Evolutionary conservation across 495 filamentous ascomycete species (phyloP).

Genomic region (Xylaria acuta): DNA sequence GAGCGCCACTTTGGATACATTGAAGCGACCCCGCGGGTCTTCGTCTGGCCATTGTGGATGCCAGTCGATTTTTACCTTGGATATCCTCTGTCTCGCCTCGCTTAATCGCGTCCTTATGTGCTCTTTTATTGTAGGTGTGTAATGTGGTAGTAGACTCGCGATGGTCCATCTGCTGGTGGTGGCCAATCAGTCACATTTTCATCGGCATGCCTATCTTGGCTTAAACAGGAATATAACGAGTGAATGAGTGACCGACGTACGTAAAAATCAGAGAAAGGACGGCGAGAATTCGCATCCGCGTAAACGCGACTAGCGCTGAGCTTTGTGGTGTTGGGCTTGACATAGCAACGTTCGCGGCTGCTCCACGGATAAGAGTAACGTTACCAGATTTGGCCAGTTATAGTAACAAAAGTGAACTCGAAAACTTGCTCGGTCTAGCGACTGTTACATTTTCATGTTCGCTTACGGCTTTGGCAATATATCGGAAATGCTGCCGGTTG

Average conservation of each 20-base stretch:
- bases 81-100: conserved; percentile 47
- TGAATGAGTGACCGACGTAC: not conserved
- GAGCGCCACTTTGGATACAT: conserved; percentile 55
- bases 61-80: conserved; percentile 52
- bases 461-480: conserved; percentile 14
- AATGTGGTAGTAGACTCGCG: conserved; percentile 47
- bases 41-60: conserved; percentile 27
- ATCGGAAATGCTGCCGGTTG: not conserved
- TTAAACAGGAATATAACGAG: not conserved
- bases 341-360: conserved; percentile 4
- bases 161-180: conserved; percentile 46
- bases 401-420: not conserved
- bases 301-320: not conserved
- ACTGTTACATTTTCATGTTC: conserved; percentile 14
- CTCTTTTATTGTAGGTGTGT: conserved; percentile 45
- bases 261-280: conserved; percentile 18
- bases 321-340: conserved; percentile 4
- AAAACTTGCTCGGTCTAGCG: conserved; percentile 8
- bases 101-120: conserved; percentile 42
- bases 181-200: not conserved
- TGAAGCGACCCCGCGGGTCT: conserved; percentile 47
- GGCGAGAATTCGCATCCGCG: conserved; percentile 11
- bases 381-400: conserved; percentile 19
- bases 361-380: conserved; percentile 24
- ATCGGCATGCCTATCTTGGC: not conserved